A percentile compares a stretch with the other conserved stretches of the same genome.
Conservation (phyloP, 805 yeast genomes). For the Debaryomyces hansenii region DNA sequence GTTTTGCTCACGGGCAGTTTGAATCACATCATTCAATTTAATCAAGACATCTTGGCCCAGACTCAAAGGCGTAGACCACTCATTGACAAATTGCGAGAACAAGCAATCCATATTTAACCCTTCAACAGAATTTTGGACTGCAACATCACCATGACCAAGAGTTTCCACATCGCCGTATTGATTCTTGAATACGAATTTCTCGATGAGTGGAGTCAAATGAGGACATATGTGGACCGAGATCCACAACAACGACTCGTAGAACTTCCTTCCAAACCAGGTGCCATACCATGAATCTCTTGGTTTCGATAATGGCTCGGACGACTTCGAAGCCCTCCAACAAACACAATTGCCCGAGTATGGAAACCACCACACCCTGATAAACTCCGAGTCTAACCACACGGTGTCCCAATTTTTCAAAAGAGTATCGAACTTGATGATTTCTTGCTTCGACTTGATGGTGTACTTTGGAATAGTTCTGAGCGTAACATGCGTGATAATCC, state of each 20-base stretch:
- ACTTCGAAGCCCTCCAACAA: conserved; percentile 85
- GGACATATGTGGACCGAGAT: conserved; percentile 73
- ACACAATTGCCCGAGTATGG: conserved; percentile 87
- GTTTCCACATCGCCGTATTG: conserved; percentile 81
- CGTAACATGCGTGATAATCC: conserved; percentile 84
- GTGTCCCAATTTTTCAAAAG: conserved; percentile 71
- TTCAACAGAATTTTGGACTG: conserved; percentile 78
- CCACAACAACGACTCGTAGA: conserved; percentile 80
- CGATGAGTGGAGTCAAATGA: conserved; percentile 78
- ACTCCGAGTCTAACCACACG: conserved; percentile 88
- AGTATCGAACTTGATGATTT: conserved; percentile 75
- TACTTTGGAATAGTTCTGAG: conserved; percentile 81
- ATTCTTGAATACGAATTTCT: conserved; percentile 77
- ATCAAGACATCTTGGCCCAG: conserved; percentile 72
- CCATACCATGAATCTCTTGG: conserved; percentile 87
- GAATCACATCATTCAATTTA: conserved; percentile 61
- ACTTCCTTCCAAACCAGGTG: conserved; percentile 69
- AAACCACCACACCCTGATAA: conserved; percentile 95
- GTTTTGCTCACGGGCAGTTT: conserved; percentile 55
- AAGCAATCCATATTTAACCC: conserved; percentile 95
- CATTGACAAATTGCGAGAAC: conserved; percentile 90
- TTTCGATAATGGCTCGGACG: conserved; percentile 58
- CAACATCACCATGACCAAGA: conserved; percentile 56
- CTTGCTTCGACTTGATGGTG: conserved; percentile 77
- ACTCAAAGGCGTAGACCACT: conserved; percentile 92